Evolutionary conservation across 2,329 filamentous ascomycete genomes (phyloP), one percentile per base, ranked within the genome.

Genomic region (Phaeosphaeriaceae sp.): DNA sequence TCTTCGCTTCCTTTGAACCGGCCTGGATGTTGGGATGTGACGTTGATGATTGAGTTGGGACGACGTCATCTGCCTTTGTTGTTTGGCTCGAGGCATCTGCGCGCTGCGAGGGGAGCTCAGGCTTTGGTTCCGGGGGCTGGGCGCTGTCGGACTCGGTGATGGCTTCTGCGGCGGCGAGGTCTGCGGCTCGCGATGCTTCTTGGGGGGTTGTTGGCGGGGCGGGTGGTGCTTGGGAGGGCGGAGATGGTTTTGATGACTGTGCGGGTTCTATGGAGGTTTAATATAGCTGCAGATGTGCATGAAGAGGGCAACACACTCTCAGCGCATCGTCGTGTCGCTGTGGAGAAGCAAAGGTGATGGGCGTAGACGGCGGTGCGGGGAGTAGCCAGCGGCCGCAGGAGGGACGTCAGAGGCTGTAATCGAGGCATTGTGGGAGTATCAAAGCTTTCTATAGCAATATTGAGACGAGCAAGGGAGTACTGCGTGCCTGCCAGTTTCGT

Each of bases 321-420:
- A 56, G 67, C 60, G 60, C 67, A 62, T 58, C 68, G 60, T 56
- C 58, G 62, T 33, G 68, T 46, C 49, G 73, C 71, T 27, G 69
- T 73, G 6, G 79, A 81, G 73, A 81, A 79, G 68, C 75, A 76
- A 55, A 79, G 67, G 71, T 79, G 76, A 48, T 74, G 76, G 40
- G 70, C 70, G 51, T 78, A 67, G 27, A 77, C 71, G 41, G 75
- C 61, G 19, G 73, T 67, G 55, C 75, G 68, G 20, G 80, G 77
- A 6, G 75, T 70, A 3, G 67, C 73, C 57, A 80, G 59, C 52
- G 80, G 79, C 57, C 79, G 69, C 24, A 82, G 68, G 47, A 82
- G 76, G 7, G 79, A 66, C 54, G 78, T 62, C 25, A 79, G 51
- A 24, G 76, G 73, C 52, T 71, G 70, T 56, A 73, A 50, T 5